Percentiles rank a stretch among this genome's conserved stretches.
Conservation (phyloP, 1,284 basidiomycete genomes). For the Phellopilus nigrolimitatus region DNA sequence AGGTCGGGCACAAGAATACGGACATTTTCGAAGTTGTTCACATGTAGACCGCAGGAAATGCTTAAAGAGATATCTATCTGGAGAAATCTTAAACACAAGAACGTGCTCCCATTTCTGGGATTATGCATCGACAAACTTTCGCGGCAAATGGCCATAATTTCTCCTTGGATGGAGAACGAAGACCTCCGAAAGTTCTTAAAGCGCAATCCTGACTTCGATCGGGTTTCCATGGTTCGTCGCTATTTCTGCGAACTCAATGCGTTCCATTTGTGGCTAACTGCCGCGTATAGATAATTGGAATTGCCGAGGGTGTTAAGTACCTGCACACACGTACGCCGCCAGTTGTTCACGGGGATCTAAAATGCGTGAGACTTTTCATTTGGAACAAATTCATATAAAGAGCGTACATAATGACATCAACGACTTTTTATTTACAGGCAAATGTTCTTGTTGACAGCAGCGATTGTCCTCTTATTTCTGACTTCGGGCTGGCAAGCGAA, state of each 20-base stretch:
- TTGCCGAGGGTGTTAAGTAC: background rate
- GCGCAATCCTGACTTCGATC: background rate
- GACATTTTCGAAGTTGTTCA: too few relatives aligned
- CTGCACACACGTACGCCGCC: background rate
- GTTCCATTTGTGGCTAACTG: too few relatives aligned
- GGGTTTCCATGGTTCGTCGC: too few relatives aligned
- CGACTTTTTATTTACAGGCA: constrained; percentile 13
- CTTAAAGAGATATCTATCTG: background rate
- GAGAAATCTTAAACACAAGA: background rate
- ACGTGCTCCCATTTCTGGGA: background rate
- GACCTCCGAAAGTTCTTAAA: background rate
- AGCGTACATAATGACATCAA: too few relatives aligned
- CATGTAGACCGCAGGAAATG: background rate
- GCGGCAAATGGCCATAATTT: background rate
- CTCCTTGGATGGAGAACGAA: background rate
- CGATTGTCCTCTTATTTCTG: background rate
- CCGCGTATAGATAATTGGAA: background rate
- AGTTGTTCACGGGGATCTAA: background rate
- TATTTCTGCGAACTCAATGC: too few relatives aligned
- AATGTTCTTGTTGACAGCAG: constrained; percentile 29
- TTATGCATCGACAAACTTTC: background rate
- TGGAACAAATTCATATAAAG: background rate
- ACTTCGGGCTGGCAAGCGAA: background rate
- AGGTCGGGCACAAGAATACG: too few relatives aligned
- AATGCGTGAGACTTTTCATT: background rate